Evolutionary conservation across 1,139 yeast species (phyloP), one percentile per base, ranked within the genome.

Genomic region (Yamadazyma sp.): DNA sequence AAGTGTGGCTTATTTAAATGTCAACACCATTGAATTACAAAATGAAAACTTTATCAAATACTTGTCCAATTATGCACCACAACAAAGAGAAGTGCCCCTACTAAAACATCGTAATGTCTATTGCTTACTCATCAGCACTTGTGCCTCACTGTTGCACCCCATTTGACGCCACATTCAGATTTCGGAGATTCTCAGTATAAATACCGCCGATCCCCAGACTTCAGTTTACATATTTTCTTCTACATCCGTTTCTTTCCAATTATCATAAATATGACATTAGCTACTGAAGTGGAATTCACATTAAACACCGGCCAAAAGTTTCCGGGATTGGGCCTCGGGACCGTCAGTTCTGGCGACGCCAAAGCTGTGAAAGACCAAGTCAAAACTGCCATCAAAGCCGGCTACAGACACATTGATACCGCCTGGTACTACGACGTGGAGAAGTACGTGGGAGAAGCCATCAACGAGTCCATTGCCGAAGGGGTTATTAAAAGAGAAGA

Each of bases 401-500:
- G 73, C 0, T 66, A 62, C 41, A 63, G 73, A 29, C 67, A 59
- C 36, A 62, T 67, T 34, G 72, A 67, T 43, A 61, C 69, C 7
- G 73, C 72, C n/a, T 64, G 70, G 69, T 59, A 48, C 36, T 77
- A 77, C 48, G 76, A 75, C 0, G 63, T 72, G 4, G 82, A 76
- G 47, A 59, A 63, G 36, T 65, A 57, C 39, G 56, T 77, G 29
- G 82, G 81, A 2, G 62, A 70, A 44, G 81, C 77, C 1, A 53
- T 76, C 38, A 62, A 68, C 45, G 76, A 73, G 45, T 54, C 67
- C 37, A 64, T 78, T 44, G 68, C 59, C 2, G 70, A 67, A 39
- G 80, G 78, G 0, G 59, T 61, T 11, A 60, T 76, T 16, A 76
- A 65, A 43, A 66, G 85, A 44, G 80, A 76, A 44, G 83, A 78